Evolutionary conservation across 495 filamentous ascomycete species (phyloP).

Genomic region (Thozetella sp.): DNA sequence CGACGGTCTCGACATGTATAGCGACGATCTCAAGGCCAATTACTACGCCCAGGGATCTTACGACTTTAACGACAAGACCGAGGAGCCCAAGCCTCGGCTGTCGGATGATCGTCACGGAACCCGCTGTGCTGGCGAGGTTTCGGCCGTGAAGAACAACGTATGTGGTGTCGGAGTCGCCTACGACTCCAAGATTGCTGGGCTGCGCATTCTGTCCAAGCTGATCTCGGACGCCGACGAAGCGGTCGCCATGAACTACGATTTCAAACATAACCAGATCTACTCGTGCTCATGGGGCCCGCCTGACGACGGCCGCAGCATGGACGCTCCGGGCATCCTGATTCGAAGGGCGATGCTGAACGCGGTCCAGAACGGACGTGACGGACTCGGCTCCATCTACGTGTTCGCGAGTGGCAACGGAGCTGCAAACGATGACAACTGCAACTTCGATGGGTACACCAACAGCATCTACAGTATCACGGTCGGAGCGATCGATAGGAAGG

Average conservation of each 20-base stretch:
- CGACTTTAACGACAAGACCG: slow-evolving; percentile 86
- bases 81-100: slow-evolving; percentile 79
- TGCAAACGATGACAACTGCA: slow-evolving; percentile 88
- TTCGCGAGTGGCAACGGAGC: slow-evolving; percentile 98
- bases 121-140: slow-evolving; percentile 91
- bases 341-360: slow-evolving; percentile 88
- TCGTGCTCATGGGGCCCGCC: slow-evolving; percentile 98
- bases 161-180: slow-evolving; percentile 96
- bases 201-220: slow-evolving; percentile 87
- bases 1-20: slow-evolving; percentile 97
- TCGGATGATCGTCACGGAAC: slow-evolving; percentile 89
- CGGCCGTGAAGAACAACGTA: slow-evolving; percentile 87
- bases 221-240: slow-evolving; percentile 95
- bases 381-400: slow-evolving; percentile 90
- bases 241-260: slow-evolving; percentile 86
- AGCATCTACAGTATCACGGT: slow-evolving; percentile 98
- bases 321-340: slow-evolving; percentile 87
- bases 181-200: slow-evolving; percentile 83
- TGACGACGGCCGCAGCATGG: slow-evolving; percentile 92
- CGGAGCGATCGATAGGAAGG: slow-evolving; percentile 86
- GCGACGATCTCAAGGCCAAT: slow-evolving; percentile 88
- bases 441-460: slow-evolving; percentile 99
- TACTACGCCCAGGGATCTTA: slow-evolving; percentile 90
- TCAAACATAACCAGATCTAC: slow-evolving; percentile 91
- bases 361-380: slow-evolving; percentile 81